A percentile compares a stretch with the other conserved stretches of the same genome.
phyloP scores from a whole-genome alignment of 306 rosid genomes.

The Amphicarpaea edgeworthii region DNA sequence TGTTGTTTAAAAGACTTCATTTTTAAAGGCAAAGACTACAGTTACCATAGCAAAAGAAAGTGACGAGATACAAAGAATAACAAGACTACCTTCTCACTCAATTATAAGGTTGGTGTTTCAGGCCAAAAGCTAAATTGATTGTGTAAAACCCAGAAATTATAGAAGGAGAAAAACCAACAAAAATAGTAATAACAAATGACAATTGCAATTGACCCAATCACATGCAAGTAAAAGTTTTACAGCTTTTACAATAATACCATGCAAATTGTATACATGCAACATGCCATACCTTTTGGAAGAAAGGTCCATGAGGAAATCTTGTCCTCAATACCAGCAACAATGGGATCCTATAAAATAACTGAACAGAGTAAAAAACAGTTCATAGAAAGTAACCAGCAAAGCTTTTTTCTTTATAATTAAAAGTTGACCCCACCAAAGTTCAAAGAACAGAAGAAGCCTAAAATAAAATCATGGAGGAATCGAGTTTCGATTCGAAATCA shows the following conservation, averaged over 20 bases:
- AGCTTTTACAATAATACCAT: background rate
- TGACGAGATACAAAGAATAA: conserved; percentile 17
- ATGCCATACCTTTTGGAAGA: conserved; percentile 89
- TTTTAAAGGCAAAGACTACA: conserved; percentile 36
- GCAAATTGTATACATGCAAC: conserved; percentile 24
- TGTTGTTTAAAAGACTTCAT: conserved; percentile 17
- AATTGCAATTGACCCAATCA: conserved; percentile 1
- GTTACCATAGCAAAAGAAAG: conserved; percentile 2
- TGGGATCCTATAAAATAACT: conserved; percentile 73
- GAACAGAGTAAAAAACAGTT: conserved; percentile 38
- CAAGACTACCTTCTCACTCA: conserved; percentile 11
- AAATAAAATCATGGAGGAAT: background rate
- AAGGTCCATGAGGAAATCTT: conserved; percentile 94
- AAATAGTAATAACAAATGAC: conserved; percentile 5
- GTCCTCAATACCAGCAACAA: conserved; percentile 93
- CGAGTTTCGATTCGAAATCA: background rate
- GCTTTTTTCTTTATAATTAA: background rate
- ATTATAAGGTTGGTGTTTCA: background rate
- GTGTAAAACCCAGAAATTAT: conserved; percentile 7
- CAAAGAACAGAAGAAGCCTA: conserved; percentile 23
- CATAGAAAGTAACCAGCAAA: conserved; percentile 31
- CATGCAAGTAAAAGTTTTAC: conserved; percentile 19
- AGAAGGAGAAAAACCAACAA: conserved; percentile 30
- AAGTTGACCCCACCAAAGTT: background rate
- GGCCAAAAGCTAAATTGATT: conserved; percentile 21